phyloP scores from a whole-genome alignment of 306 rosid species.

The Castanospermum australe region DNA sequence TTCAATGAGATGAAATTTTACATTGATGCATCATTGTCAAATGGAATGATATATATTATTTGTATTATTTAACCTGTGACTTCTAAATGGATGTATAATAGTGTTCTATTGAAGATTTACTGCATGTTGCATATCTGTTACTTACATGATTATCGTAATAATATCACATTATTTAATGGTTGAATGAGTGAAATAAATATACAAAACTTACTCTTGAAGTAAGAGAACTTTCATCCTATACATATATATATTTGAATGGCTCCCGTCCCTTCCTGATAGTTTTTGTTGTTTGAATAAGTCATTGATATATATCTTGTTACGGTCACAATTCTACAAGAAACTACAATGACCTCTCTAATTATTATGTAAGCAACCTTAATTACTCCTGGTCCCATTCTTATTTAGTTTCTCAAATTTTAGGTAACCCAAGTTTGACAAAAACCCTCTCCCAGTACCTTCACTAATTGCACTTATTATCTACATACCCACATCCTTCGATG shows the following conservation, averaged over 20 bases:
- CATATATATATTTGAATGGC: neutral
- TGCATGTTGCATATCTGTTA: too few species aligned
- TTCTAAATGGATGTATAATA: neutral
- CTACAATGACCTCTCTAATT: neutral
- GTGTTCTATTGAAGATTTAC: neutral
- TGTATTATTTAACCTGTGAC: neutral
- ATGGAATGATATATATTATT: too few species aligned
- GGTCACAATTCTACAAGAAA: neutral
- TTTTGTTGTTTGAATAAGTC: slow-evolving; percentile 16
- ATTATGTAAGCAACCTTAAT: slow-evolving; percentile 19
- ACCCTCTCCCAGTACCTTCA: neutral
- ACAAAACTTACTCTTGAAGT: too few species aligned
- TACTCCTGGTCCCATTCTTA: slow-evolving; percentile 3
- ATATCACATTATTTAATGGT: too few species aligned
- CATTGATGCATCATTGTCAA: neutral
- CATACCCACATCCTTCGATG: neutral
- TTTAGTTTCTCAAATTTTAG: slow-evolving; percentile 3
- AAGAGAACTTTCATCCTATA: too few species aligned
- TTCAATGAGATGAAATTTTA: neutral
- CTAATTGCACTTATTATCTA: slow-evolving; percentile 9
- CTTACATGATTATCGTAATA: too few species aligned
- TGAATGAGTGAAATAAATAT: too few species aligned
- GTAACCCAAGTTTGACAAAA: slow-evolving; percentile 32
- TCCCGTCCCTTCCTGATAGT: neutral
- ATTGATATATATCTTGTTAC: slow-evolving; percentile 26